Base-by-base conservation (phyloP, 192 early-diverging fungal species). In the Endogone sp. region DNA sequence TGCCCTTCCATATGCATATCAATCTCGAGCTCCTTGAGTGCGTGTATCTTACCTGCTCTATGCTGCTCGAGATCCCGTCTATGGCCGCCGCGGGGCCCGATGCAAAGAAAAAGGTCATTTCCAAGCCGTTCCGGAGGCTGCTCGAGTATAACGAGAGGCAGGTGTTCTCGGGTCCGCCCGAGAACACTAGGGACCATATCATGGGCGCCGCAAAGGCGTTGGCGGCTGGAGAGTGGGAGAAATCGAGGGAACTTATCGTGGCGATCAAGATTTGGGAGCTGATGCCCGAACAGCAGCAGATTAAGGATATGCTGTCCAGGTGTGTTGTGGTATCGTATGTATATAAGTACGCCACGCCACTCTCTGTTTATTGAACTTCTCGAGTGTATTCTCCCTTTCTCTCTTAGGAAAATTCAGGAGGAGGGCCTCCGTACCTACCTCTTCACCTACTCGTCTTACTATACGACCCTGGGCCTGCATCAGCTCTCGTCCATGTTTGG, bases 1-100 rank as follows among this genome's bases (percentile, higher is more conserved):
- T 99, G 71, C 97, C 97, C 24, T 98, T 98, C 92, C 97, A 99
- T 84, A 96, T 98, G 92, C 95, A 97, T 84, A 95, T 99, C 80
- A 98, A 99, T 84, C 80, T 99, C 62, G 98, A 99, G 82, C 87
- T 98, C 22, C 80, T 99, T 56, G 98, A 99, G 85, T 97, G 94
- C 75, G 92, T 94, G 28, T 98, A 96, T 81, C 81, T 98, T 79
- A 94, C 93, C 11, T 92, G 90, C 75, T 93, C 94, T 24, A 96
- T 99, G 95, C 82, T 99, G 56, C 82, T 98, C n/a, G 98, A 99
- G 81, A 94, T 99, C 71, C 96, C 98, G 25, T 88, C 85, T 75
- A 95, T 97, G 89, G 98, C 96, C 10, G 83, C 90, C 63, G 86
- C 89, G 61, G 85, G 85, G 13, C 74, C 73, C 30, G 84, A 75